These are phyloP conservation scores for Tuber microsphaerosporum DNA, from an alignment of 495 filamentous ascomycete genomes.

Conservation along the genomic window DNA sequence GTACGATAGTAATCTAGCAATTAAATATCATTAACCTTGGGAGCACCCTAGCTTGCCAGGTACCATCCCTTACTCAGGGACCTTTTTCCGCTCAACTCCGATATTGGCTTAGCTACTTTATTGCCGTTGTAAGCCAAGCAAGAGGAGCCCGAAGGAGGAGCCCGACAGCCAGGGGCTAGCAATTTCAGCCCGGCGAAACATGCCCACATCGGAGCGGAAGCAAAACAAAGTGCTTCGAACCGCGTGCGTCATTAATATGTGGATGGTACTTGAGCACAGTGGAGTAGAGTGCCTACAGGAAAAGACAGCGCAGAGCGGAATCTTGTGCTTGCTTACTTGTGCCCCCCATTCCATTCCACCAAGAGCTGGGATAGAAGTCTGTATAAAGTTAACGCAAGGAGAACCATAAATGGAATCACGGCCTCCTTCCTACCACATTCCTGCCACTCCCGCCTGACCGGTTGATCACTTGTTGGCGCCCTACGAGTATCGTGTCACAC, in stretches of 20 bases:
- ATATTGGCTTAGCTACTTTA: not conserved
- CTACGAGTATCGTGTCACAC: not conserved
- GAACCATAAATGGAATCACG: conserved; percentile 5
- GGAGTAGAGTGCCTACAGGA: not conserved
- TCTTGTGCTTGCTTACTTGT: not conserved
- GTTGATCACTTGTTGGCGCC: not conserved
- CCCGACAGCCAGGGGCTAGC: not conserved
- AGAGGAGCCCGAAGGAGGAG: not conserved
- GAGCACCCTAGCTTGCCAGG: not conserved
- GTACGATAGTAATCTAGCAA: not conserved
- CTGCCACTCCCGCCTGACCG: not conserved
- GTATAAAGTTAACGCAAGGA: conserved; percentile 23
- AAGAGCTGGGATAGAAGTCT: not conserved
- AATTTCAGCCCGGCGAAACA: not conserved
- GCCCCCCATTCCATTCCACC: not conserved
- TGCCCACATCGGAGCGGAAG: not conserved
- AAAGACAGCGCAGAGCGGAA: not conserved
- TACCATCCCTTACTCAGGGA: not conserved
- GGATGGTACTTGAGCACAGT: not conserved
- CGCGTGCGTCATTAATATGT: not conserved
- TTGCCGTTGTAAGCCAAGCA: not conserved
- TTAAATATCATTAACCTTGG: not conserved
- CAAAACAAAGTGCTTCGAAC: not conserved
- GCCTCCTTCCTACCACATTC: conserved; percentile 4
- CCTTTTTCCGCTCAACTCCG: not conserved